These are phyloP conservation scores for Syzygium malaccense DNA, from an alignment of 441 rosid species.

Conservation along the genomic window DNA sequence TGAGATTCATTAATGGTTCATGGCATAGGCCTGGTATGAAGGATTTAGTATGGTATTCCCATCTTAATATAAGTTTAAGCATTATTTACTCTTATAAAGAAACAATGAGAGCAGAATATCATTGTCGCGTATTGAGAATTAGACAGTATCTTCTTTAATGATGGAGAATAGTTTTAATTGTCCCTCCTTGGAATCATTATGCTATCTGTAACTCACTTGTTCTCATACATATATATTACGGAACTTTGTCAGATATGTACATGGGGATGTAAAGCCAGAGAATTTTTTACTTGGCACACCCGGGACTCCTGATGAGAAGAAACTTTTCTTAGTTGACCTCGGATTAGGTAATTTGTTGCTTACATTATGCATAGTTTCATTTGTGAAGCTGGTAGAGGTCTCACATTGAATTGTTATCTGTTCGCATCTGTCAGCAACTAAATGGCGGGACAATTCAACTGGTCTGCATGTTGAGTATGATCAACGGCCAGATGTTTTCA, in stretches of 20 bases:
- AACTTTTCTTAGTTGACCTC: not conserved
- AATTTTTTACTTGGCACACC: slow-evolving; percentile 3
- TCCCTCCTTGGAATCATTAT: not conserved
- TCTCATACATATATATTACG: not conserved
- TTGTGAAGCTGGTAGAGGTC: not conserved
- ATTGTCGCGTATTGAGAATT: not conserved
- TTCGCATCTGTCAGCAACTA: slow-evolving; percentile 46
- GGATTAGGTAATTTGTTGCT: slow-evolving; percentile 1
- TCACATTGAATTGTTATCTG: not conserved
- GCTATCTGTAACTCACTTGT: not conserved
- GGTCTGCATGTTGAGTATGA: slow-evolving; percentile 92
- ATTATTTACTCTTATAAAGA: not conserved
- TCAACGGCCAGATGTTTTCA: slow-evolving; percentile 95
- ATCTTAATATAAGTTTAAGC: not conserved
- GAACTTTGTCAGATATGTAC: not conserved
- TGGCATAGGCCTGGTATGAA: not conserved
- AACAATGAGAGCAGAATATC: not conserved
- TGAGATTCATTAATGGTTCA: not conserved
- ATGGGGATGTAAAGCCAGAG: slow-evolving; percentile 7
- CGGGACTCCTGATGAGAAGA: not conserved
- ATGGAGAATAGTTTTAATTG: not conserved
- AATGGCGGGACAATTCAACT: slow-evolving; percentile 77
- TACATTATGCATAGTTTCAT: not conserved
- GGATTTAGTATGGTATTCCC: not conserved
- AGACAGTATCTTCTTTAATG: not conserved